Base-by-base conservation (phyloP, 2,329 filamentous ascomycete species). In the Alternaria ventricosa region DNA sequence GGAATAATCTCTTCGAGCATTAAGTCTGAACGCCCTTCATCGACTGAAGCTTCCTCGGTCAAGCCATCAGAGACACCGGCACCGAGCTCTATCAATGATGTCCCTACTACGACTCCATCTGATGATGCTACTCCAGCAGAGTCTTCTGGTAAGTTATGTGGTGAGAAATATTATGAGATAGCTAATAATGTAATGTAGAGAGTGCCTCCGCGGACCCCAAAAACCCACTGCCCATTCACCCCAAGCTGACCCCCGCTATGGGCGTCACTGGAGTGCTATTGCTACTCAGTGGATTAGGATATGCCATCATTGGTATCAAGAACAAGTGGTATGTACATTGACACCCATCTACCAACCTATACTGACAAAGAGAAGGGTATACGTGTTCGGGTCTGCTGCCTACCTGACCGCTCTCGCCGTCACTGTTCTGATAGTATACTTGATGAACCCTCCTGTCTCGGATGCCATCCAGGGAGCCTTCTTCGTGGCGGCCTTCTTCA, bases 381-480 rank as follows among this genome's bases (percentile, higher is more conserved):
- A 80, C 47, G 70, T 80, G 25, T 96, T 92, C 78, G 86, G 97
- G 61, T 96, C 94, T 13, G 88, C 90, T 1, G 92, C 88, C 6
- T 94, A 92, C 71, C 83, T 96, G 25, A 85, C 88, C 22, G 87
- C 89, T 47, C 82, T 97, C 36, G 89, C 91, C 15, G 89, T 96
- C 12, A 88, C 91, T 0, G 91, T 97, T 3, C 84, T 98, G 22
- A 93, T 97, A 58, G 80, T 97, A 47, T 97, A 97, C 77, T 90
- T 97, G 43, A 96, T 96, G 91, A 90, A 86, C 58, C 87, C 90
- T 0, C 93, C 94, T 0, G 87, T 97, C 43, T 88, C 86, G 63
- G 83, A 92, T 76, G 92, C 88, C 0, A 83, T 96, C 3, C 93
- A 97, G 80, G 95, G 93, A 25, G 95, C 89, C 28, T 97, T 96